Base-by-base conservation (phyloP, 345 rosid genomes). In the Conringia planisiliqua region DNA sequence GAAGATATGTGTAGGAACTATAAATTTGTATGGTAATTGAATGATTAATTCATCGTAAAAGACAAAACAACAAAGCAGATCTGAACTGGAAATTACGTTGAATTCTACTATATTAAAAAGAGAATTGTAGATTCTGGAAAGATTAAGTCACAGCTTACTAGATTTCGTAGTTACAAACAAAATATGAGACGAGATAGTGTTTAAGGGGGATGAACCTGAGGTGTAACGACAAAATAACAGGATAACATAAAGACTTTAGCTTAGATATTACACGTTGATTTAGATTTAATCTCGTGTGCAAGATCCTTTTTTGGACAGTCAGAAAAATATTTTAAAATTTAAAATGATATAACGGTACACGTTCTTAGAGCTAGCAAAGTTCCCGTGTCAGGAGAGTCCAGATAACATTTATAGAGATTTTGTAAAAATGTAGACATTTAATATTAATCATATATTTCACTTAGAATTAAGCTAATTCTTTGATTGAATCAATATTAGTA, bases 191-290 rank as follows among this genome's bases (percentile, higher is more conserved):
- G 12, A 12, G 26, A 66, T 39, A 66, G 60, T 68, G 68, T 20
- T 51, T 17, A 61, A 51, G 66, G 80, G 80, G 71, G 71, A 76
- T 35, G 80, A 76, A 70, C 71, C 71, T 63, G 11, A 62, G 17
- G 48, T 54, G 20, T 76, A 70, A 63, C 42, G 80, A 76, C 80
- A 70, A 76, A 62, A 36, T 6, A 44, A 70, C 26, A 6, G 43
- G 52, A 76, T 68, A 61, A 60, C 68, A 75, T 68, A 40, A 48
- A 40, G 51, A 48, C 51, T 60, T 50, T 30, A 50, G 10, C 39
- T 60, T 39, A 35, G 43, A 66, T 46, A 47, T 43, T 55, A 47
- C 79, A 35, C 38, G 70, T 68, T 61, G 32, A 7, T 68, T 61
- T 36, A 33, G 79, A 75, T 67, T 32, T 52, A 32, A 26, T 62